Base-by-base conservation (phyloP, 2,329 filamentous ascomycete genomes). In the Trichophyton schoenleinii region DNA sequence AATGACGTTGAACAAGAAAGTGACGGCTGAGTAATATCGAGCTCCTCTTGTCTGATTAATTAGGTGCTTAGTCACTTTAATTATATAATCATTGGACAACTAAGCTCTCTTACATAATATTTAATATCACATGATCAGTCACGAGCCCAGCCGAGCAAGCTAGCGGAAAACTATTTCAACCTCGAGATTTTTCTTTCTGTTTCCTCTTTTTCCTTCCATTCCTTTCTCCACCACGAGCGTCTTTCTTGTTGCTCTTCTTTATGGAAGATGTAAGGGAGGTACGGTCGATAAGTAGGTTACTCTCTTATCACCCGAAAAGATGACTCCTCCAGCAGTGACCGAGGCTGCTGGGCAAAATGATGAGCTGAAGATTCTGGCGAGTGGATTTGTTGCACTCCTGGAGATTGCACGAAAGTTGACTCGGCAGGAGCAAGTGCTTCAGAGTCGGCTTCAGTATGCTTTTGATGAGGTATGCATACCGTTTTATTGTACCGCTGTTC, bases 351-450 rank as follows among this genome's bases (percentile, higher is more conserved):
- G 69, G 61, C 64, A 66, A 59, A 46, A 59, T n/a, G 42, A 42
- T 1, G 57, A 48, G 18, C 67, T 75, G 44, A 68, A 73, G 62
- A 70, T 69, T 18, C 64, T 77, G 57, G 72, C 72, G 57, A 69
- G 68, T 67, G 73, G 72, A 48, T 74, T 76, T 64, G 73, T 75
- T 71, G 72, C 72, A 64, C 71, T 77, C 44, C 67, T 77, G 67
- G 68, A 75, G 67, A 73, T 72, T 22, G 69, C 71, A 49, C 73
- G 74, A 62, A 70, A 71, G 65, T 69, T 75, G 63, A 71, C 68
- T 62, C 68, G 70, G 65, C 74, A 71, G 65, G 73, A 76, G 67
- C 72, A 71, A 65, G 67, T 70, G 42, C 67, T 77, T 62, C 70
- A 73, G 59, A 67, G 69, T 55, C 69, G 70, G 59, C 67, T 75